Conservation (phyloP, 179 eudicot genomes). For the Corrigiola litoralis region DNA sequence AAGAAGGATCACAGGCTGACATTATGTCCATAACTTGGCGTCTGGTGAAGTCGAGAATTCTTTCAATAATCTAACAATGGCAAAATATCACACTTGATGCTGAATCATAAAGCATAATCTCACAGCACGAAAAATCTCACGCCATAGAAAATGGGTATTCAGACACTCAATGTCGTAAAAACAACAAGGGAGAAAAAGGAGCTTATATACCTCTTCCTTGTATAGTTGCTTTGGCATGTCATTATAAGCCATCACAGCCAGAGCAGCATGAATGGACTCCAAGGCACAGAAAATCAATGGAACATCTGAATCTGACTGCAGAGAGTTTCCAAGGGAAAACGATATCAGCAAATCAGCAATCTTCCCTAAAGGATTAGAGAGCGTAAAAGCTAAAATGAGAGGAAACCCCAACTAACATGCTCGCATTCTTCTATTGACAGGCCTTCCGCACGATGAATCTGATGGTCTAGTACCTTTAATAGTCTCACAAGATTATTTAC, state of each 20-base stretch:
- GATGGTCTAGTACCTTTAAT: slow-evolving; percentile 78
- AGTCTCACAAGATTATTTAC: slow-evolving; percentile 61
- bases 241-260: slow-evolving; percentile 66
- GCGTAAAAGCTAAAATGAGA: slow-evolving; percentile 1
- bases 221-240: slow-evolving; percentile 94
- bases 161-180: background rate
- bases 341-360: too few species aligned
- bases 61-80: slow-evolving; percentile 75
- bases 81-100: slow-evolving; percentile 1
- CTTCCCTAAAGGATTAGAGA: too few species aligned
- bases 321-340: background rate
- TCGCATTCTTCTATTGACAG: slow-evolving; percentile 76
- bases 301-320: slow-evolving; percentile 75
- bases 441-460: slow-evolving; percentile 94
- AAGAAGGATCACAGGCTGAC: slow-evolving; percentile 83
- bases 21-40: slow-evolving; percentile 83
- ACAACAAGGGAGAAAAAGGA: background rate
- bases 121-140: slow-evolving; percentile 7
- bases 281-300: slow-evolving; percentile 66
- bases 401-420: slow-evolving; percentile 47
- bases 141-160: background rate
- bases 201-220: slow-evolving; percentile 73
- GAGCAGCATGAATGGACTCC: slow-evolving; percentile 92
- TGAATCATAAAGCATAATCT: slow-evolving; percentile 1
- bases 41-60: slow-evolving; percentile 85